These are phyloP conservation scores for Coprinopsis cinerea DNA, from an alignment of 768 basidiomycete species.

Conservation along the genomic window DNA sequence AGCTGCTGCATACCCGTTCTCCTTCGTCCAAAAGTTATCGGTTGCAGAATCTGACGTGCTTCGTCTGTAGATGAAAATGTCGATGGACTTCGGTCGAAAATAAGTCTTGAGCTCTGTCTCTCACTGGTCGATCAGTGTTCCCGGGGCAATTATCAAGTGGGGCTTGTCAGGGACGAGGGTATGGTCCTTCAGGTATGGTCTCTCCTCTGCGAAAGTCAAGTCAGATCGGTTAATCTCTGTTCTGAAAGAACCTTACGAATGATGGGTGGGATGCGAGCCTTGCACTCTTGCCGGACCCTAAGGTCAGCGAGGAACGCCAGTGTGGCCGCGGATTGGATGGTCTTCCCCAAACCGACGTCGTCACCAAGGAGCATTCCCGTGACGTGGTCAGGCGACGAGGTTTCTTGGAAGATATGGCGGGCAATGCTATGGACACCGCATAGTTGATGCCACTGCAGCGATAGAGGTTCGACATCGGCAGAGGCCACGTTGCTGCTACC, in stretches of 20 bases:
- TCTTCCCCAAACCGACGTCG: conserved; percentile 28
- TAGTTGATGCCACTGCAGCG: conserved; percentile 20
- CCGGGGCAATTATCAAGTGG: conserved; percentile 21
- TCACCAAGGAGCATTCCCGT: conserved; percentile 16
- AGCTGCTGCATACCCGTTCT: conserved; percentile 9
- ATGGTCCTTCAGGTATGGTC: conserved; percentile 10
- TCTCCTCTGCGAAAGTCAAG: conserved; percentile 3
- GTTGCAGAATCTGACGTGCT: conserved; percentile 2
- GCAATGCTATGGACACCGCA: conserved; percentile 15
- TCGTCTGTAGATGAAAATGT: conserved; percentile 25
- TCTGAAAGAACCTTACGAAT: conserved; percentile 13
- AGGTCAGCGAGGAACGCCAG: conserved; percentile 17
- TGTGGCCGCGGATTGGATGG: conserved; percentile 15
- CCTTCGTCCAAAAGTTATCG: conserved; percentile 17
- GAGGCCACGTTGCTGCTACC: no score
- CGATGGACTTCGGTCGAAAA: conserved; percentile 13
- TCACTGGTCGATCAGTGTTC: conserved; percentile 21
- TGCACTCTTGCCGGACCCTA: neutral
- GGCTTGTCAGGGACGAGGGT: conserved; percentile 12
- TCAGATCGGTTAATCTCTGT: neutral
- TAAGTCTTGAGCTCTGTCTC: conserved; percentile 14
- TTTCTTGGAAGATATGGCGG: conserved; percentile 9
- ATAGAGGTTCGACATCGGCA: no score
- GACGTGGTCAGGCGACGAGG: neutral
- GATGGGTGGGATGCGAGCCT: conserved; percentile 10